These are phyloP conservation scores for Lyophyllum atratum DNA, from an alignment of 768 basidiomycete genomes.

Conservation along the genomic window DNA sequence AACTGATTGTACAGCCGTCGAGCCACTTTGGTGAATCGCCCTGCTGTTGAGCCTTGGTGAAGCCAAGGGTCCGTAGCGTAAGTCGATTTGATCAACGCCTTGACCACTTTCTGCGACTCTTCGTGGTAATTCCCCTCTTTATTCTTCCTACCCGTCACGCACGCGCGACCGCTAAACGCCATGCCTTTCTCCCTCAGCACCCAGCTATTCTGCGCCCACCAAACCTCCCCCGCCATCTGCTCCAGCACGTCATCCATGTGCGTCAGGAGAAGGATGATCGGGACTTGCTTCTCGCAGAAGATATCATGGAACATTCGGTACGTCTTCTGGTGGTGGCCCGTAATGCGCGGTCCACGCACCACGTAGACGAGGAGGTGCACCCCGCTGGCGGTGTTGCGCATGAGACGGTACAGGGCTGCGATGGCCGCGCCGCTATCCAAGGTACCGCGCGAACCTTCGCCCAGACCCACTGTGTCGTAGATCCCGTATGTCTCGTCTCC, in stretches of 20 bases:
- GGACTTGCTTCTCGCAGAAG: slow-evolving; percentile 37
- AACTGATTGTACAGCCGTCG: too few relatives aligned
- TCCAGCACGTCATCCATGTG: too few relatives aligned
- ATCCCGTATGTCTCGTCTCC: slow-evolving; percentile 23
- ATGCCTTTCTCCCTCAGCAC: too few relatives aligned
- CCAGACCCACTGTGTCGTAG: slow-evolving; percentile 41
- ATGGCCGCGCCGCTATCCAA: slow-evolving; percentile 23
- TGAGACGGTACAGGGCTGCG: slow-evolving; percentile 26
- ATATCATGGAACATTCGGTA: slow-evolving; percentile 39
- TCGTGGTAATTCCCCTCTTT: too few relatives aligned
- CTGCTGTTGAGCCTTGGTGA: too few relatives aligned
- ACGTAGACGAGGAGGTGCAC: slow-evolving; percentile 42
- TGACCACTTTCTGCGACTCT: too few relatives aligned
- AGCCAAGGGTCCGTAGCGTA: too few relatives aligned
- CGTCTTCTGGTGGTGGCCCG: slow-evolving; percentile 32
- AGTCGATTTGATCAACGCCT: too few relatives aligned
- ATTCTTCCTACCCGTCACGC: too few relatives aligned
- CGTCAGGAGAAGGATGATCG: slow-evolving; percentile 37
- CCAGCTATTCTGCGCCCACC: slow-evolving; percentile 38
- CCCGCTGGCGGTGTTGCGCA: slow-evolving; percentile 35
- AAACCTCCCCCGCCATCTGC: slow-evolving; percentile 28
- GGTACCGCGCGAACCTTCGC: slow-evolving; percentile 30
- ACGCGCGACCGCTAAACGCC: too few relatives aligned
- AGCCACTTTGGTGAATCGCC: too few relatives aligned
- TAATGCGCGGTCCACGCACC: slow-evolving; percentile 40